A percentile compares a stretch with the other conserved stretches of the same genome.
These are phyloP conservation scores for Primulina tabacum DNA, from an alignment of 257 asterid species.

Conservation along the genomic window DNA sequence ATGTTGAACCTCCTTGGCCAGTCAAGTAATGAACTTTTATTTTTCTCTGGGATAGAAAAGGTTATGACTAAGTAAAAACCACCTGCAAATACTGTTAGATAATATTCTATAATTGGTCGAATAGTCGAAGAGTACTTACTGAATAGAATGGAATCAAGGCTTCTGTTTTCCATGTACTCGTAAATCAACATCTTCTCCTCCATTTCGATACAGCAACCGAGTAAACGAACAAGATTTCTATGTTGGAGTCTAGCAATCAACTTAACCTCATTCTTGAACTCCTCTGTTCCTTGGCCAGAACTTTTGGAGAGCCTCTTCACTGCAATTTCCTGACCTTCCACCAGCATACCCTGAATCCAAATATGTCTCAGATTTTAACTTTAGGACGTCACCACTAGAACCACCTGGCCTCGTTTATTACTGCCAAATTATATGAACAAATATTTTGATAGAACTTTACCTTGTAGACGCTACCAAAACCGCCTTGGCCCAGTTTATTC, in stretches of 20 bases:
- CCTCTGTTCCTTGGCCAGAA: constrained; percentile 68
- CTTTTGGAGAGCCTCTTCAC: constrained; percentile 67
- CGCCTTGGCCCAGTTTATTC: constrained; percentile 84
- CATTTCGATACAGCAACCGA: constrained; percentile 66
- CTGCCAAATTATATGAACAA: background rate
- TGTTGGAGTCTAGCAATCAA: constrained; percentile 72
- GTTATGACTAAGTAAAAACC: background rate
- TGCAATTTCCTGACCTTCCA: constrained; percentile 61
- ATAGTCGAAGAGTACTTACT: constrained; percentile 34
- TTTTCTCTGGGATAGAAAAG: constrained; percentile 37
- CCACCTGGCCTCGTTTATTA: background rate
- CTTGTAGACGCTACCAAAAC: constrained; percentile 84
- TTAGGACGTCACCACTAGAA: background rate
- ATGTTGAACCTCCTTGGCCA: constrained; percentile 68
- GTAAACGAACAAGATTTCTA: constrained; percentile 64
- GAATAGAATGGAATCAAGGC: constrained; percentile 63
- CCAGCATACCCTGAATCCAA: constrained; percentile 40
- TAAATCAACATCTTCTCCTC: constrained; percentile 71
- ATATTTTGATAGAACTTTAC: constrained; percentile 25
- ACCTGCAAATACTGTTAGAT: background rate
- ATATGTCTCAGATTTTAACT: background rate
- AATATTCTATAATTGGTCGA: background rate
- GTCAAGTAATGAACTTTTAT: constrained; percentile 43
- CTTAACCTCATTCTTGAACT: constrained; percentile 69
- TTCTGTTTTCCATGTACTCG: constrained; percentile 73